A percentile compares a stretch with the other conserved stretches of the same genome.
phyloP scores from a whole-genome alignment of 805 yeast genomes.

The Ogataea salicorniae region DNA sequence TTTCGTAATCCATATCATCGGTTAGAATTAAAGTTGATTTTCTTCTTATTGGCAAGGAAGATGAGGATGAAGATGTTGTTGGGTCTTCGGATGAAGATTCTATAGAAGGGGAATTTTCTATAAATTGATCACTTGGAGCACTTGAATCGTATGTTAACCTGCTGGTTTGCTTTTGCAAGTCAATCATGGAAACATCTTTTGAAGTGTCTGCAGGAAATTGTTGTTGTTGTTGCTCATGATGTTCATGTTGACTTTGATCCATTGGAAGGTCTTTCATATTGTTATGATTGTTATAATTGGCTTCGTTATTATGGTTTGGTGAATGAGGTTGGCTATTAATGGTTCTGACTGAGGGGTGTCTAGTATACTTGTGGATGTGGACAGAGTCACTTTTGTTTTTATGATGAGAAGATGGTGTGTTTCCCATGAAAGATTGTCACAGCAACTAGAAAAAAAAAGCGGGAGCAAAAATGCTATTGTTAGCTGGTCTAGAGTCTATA shows the following conservation, averaged over 20 bases:
- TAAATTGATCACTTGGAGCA: conserved; percentile 7
- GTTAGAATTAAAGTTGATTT: conserved; percentile 69
- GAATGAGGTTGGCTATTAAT: conserved; percentile 1
- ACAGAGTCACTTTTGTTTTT: not conserved
- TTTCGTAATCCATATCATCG: conserved; percentile 59
- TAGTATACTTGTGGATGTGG: not conserved
- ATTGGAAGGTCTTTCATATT: not conserved
- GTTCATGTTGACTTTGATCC: not conserved
- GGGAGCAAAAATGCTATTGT: too few species aligned
- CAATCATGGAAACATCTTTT: conserved; percentile 34
- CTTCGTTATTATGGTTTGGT: not conserved
- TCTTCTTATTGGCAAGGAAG: conserved; percentile 38
- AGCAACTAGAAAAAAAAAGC: too few species aligned
- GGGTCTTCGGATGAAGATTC: not conserved
- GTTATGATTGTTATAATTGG: too few species aligned
- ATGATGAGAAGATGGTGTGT: conserved; percentile 1
- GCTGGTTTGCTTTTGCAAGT: conserved; percentile 19
- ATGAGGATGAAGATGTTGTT: not conserved
- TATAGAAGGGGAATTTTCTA: conserved; percentile 8
- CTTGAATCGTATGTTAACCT: conserved; percentile 2
- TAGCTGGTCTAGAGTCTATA: too few species aligned
- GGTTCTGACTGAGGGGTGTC: conserved; percentile 1
- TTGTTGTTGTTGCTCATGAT: not conserved
- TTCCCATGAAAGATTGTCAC: conserved; percentile 2
- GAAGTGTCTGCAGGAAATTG: conserved; percentile 7